Evolutionary conservation across 257 asterid genomes (phyloP).

Genomic region (Capsicum baccatum): DNA sequence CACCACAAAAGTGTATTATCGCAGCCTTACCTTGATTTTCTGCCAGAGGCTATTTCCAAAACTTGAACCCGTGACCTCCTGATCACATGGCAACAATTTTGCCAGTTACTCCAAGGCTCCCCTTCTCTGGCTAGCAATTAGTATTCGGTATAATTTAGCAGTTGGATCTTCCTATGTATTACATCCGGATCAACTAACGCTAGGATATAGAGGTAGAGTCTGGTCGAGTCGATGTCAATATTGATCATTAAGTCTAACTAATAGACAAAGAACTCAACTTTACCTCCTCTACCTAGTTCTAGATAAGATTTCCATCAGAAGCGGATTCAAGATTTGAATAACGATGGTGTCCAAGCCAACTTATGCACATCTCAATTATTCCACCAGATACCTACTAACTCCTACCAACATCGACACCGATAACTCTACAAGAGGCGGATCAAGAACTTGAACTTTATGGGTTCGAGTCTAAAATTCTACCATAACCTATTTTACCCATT

Average conservation of each 20-base stretch:
- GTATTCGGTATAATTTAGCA: neutral
- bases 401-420: neutral
- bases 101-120: no score
- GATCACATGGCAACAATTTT: no score
- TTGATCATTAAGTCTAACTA: neutral
- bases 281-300: no score
- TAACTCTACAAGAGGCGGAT: neutral
- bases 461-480: neutral
- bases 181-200: neutral
- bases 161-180: neutral
- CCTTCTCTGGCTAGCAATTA: neutral
- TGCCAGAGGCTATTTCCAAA: no score
- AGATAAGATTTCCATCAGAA: no score
- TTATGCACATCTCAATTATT: neutral
- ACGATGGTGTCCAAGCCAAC: neutral
- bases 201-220: neutral
- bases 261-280: no score
- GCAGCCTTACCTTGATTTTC: no score
- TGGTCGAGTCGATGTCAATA: neutral
- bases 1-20: no score
- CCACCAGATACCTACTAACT: neutral
- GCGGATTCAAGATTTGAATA: neutral
- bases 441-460: neutral
- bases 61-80: no score
- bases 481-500: neutral